Base-by-base conservation (phyloP, 768 basidiomycete species). In the Lactarius trivialis region DNA sequence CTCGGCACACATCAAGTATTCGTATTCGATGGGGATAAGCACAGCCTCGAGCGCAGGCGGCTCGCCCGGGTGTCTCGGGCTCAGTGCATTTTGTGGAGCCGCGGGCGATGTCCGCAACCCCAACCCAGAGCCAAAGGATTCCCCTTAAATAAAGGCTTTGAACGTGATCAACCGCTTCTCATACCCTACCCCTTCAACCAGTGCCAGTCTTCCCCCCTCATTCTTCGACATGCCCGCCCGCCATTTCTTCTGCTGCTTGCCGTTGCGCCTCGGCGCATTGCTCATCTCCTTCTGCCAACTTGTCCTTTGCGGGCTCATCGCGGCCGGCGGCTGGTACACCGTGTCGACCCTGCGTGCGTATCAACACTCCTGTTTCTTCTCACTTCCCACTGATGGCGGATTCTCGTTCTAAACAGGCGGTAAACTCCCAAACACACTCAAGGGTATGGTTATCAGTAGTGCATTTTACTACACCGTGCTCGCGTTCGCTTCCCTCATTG, bases 211-310 rank as follows among this genome's bases (percentile, higher is more conserved):
- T 15, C 6, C 3, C 9, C 8, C 26, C 14, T n/a, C 7, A 50
- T 1, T 15, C 5, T 3, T 11, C 37, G 9, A 15, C 57, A 67
- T 67, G 65, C 24, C 30, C 26, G 63, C 65, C 48, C 66, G 52
- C 17, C 60, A 65, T 53, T 67, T 65, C 41, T 54, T 58, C 36
- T 66, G 61, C 39, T 66, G 67, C 34, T 19, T 67, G 19, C 67
- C 67, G 48, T 24, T 67, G 48, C 60, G 67, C 36, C 56, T 67
- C n/a, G 67, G 67, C 9, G 61, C 65, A 30, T 37, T 66, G 2
- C 57, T 67, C 24, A 63, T 67, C 43, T 62, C 65, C 39, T 8
- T 56, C 24, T 6, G 12, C 49, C 67, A 67, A 60, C 34, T 63
- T 14, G 9, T 51, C 52, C 2, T 60, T 7, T 15, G 6, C 5